Conservation (phyloP, 2,329 filamentous ascomycete species). For the Westerdykella sp. region DNA sequence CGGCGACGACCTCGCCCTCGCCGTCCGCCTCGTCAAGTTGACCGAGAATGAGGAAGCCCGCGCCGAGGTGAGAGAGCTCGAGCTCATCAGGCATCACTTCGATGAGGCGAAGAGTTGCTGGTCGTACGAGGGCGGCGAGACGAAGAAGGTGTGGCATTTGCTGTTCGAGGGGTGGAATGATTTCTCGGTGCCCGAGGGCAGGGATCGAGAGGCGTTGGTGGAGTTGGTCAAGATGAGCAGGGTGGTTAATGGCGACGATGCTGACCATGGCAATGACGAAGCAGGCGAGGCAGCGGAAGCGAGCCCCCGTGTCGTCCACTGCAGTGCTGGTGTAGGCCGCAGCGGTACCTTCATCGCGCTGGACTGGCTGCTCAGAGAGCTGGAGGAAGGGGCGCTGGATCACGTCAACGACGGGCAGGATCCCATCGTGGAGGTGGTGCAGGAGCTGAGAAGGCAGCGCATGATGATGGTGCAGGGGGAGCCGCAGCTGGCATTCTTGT, state of each 20-base stretch:
- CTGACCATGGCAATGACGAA: constrained; percentile 14
- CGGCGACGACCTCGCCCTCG: constrained; percentile 52
- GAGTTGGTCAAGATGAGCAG: constrained; percentile 63
- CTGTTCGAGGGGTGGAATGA: constrained; percentile 87
- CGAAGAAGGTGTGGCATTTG: constrained; percentile 72
- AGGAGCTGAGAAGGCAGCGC: constrained; percentile 75
- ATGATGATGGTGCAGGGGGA: constrained; percentile 95
- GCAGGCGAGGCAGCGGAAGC: constrained; percentile 12
- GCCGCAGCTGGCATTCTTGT: constrained; percentile 78
- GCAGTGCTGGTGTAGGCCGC: constrained; percentile 84
- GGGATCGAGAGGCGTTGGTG: constrained; percentile 62
- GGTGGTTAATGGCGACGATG: constrained; percentile 46
- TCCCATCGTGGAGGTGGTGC: constrained; percentile 71
- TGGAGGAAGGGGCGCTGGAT: constrained; percentile 66
- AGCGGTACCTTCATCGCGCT: constrained; percentile 94
- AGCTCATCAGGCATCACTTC: constrained; percentile 31
- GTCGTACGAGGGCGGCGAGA: constrained; percentile 41
- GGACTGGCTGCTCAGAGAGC: constrained; percentile 81
- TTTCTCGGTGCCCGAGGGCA: constrained; percentile 69
- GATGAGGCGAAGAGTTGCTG: no score
- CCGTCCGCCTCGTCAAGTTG: constrained; percentile 55
- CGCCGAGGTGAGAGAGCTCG: constrained; percentile 69
- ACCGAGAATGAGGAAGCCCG: constrained; percentile 51
- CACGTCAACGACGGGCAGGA: constrained; percentile 50
- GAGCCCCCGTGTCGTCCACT: constrained; percentile 66